Evolutionary conservation across 345 rosid species (phyloP).

Genomic region (Turritis glabra): DNA sequence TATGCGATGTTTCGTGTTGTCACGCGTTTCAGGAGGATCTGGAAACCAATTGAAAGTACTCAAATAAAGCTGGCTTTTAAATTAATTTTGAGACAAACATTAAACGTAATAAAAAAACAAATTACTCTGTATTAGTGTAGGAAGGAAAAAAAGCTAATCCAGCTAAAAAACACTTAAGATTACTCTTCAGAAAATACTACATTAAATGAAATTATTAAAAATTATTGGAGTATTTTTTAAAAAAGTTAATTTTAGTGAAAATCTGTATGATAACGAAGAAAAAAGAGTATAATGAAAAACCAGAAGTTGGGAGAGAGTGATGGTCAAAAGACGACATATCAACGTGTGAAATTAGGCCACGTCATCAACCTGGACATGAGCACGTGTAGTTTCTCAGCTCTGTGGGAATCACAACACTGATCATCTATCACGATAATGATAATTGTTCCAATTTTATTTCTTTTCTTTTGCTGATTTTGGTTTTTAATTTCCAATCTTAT

Average conservation of each 20-base stretch:
- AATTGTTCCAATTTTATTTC: conserved; percentile 10
- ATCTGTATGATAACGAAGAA: not conserved
- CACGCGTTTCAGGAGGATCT: conserved; percentile 34
- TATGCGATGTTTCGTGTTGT: conserved; percentile 34
- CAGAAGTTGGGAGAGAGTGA: conserved; percentile 28
- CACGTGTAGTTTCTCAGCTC: conserved; percentile 55
- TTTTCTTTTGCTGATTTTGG: not conserved
- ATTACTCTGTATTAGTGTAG: no score
- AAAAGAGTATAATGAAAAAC: conserved; percentile 14
- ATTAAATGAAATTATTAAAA: not conserved
- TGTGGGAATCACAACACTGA: conserved; percentile 35
- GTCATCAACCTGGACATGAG: conserved; percentile 49
- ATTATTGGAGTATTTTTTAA: no score
- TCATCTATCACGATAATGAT: conserved; percentile 19
- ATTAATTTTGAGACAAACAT: not conserved
- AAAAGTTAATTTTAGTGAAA: not conserved
- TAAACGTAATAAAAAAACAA: not conserved
- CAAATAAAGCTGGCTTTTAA: conserved; percentile 15
- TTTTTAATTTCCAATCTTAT: not conserved
- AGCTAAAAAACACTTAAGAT: not conserved
- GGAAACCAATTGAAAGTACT: conserved; percentile 22
- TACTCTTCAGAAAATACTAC: not conserved
- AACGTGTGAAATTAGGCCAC: conserved; percentile 42
- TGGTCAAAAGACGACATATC: conserved; percentile 35
- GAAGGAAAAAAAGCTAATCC: not conserved